Evolutionary conservation across 805 yeast genomes (phyloP).

Genomic region (Sporopachydermia lactativora): DNA sequence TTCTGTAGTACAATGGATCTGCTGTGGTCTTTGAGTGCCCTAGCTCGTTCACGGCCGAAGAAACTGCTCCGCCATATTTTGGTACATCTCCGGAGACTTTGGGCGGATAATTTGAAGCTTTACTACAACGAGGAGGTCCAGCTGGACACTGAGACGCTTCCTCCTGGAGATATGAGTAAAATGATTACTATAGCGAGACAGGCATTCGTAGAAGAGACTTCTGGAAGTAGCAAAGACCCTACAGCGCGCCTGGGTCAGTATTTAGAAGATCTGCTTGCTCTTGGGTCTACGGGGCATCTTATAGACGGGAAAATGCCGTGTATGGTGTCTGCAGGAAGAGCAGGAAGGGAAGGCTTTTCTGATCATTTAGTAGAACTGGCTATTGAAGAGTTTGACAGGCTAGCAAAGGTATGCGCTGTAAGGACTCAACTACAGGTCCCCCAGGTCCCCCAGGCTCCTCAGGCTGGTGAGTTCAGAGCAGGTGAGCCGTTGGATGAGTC

Average conservation of each 20-base stretch:
- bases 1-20: constrained; percentile 18
- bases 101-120: constrained; percentile 14
- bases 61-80: constrained; percentile 20
- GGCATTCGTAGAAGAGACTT: neutral
- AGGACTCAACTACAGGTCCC: too few relatives aligned
- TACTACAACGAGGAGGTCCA: neutral
- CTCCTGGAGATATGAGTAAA: neutral
- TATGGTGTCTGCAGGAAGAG: neutral
- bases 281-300: neutral
- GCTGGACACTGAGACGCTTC: neutral
- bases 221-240: neutral
- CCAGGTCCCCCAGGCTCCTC: too few relatives aligned
- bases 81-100: constrained; percentile 24
- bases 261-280: neutral
- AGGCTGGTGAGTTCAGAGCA: too few relatives aligned
- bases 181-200: neutral
- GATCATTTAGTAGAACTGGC: constrained; percentile 1
- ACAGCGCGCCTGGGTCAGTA: neutral
- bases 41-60: constrained; percentile 6
- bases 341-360: neutral
- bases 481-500: too few relatives aligned
- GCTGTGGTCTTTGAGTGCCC: constrained; percentile 8
- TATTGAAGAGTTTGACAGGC: neutral
- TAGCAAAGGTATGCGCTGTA: neutral
- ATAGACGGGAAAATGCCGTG: neutral